Conservation (phyloP, 257 asterid species). For the Verbena officinalis region DNA sequence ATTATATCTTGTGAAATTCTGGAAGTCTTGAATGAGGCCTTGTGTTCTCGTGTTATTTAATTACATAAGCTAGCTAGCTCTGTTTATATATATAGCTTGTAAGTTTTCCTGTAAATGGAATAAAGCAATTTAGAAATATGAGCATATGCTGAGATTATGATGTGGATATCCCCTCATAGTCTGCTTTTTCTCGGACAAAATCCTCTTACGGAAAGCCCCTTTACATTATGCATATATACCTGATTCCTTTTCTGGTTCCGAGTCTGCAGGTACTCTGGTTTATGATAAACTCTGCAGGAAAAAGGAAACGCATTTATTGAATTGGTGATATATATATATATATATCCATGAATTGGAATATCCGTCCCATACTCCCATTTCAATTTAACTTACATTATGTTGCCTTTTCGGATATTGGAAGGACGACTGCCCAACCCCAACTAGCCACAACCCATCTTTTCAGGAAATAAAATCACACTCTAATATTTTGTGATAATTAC, state of each 20-base stretch:
- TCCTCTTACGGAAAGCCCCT: not conserved
- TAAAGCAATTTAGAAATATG: slow-evolving; percentile 1
- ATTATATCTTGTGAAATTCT: not conserved
- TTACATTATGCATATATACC: not conserved
- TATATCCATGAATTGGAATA: not conserved
- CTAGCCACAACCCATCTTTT: too few species aligned
- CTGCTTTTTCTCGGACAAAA: not conserved
- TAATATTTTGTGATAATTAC: too few species aligned
- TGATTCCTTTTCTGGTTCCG: slow-evolving; percentile 15
- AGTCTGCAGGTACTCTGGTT: too few species aligned
- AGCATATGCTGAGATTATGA: slow-evolving; percentile 23
- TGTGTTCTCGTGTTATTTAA: not conserved
- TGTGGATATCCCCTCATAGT: slow-evolving; percentile 14
- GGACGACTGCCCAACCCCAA: too few species aligned
- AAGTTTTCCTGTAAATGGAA: not conserved
- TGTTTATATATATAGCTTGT: too few species aligned
- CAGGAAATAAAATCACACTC: too few species aligned
- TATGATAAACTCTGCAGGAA: too few species aligned
- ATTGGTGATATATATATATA: too few species aligned
- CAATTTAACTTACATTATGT: not conserved
- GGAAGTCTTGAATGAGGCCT: not conserved
- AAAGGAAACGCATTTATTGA: not conserved
- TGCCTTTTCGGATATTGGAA: slow-evolving; percentile 1
- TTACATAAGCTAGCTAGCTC: not conserved
- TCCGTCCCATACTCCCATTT: not conserved